Conservation (phyloP, 1,139 yeast species). For the Saccharomyces uvarum region DNA sequence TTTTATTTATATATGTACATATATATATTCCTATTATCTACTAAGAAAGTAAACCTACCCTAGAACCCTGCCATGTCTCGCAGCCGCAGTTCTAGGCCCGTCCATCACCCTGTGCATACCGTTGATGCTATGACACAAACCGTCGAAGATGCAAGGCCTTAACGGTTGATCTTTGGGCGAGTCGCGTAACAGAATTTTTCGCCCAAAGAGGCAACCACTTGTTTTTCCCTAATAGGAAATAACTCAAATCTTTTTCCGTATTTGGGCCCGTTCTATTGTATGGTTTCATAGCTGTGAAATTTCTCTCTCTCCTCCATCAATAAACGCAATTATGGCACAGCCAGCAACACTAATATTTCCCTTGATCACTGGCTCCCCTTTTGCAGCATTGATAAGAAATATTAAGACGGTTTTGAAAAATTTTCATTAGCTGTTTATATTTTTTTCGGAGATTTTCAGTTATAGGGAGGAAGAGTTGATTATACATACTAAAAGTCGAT, state of each 20-base stretch:
- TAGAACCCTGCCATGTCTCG: neutral
- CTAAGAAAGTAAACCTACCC: neutral
- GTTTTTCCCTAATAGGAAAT: neutral
- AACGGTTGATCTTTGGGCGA: neutral
- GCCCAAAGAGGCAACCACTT: neutral
- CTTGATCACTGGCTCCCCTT: neutral
- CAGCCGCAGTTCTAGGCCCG: neutral
- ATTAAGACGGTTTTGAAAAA: neutral
- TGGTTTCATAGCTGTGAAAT: neutral
- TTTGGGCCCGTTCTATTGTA: neutral
- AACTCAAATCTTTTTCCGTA: neutral
- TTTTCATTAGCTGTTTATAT: neutral
- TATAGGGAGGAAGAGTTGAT: neutral
- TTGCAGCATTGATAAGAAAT: neutral
- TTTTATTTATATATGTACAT: slow-evolving; percentile 1
- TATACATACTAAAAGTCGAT: neutral
- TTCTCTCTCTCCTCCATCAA: neutral
- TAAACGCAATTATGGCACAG: neutral
- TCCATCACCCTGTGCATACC: neutral
- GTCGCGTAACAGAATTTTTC: neutral
- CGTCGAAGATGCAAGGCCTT: neutral
- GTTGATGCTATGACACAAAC: neutral
- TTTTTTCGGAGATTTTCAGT: neutral
- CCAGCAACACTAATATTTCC: neutral
- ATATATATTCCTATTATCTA: neutral